Percentiles rank a stretch among this genome's conserved stretches.
Evolutionary conservation across 202 grass and related monocot genomes (phyloP).

Genomic region (Hordeum pubiflorum): DNA sequence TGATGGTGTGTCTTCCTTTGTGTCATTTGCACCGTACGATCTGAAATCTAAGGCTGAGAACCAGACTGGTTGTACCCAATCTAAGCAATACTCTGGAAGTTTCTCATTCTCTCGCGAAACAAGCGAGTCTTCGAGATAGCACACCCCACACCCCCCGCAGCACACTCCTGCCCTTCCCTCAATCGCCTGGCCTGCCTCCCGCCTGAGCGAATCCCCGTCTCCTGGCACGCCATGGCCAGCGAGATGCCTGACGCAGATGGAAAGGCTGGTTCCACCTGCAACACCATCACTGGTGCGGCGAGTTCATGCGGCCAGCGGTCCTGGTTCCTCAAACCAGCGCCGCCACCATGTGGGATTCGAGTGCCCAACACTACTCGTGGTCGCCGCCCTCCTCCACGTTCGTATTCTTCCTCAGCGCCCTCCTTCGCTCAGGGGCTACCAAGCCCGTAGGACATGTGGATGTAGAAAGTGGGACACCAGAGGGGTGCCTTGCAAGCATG

Average conservation of each 20-base stretch:
- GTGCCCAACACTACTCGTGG: not conserved
- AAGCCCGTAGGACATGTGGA: not conserved
- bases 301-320: too few species aligned
- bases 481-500: too few species aligned
- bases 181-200: not conserved
- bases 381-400: not conserved
- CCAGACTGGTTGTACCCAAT: too few species aligned
- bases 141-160: too few species aligned
- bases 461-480: too few species aligned
- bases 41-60: too few species aligned
- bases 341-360: not conserved
- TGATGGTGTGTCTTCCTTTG: too few species aligned
- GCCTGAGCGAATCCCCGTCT: not conserved
- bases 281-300: not conserved
- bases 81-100: too few species aligned
- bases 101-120: too few species aligned
- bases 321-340: constrained; percentile 4
- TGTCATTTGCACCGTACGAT: too few species aligned
- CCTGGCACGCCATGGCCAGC: not conserved
- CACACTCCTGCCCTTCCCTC: not conserved
- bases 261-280: constrained; percentile 14
- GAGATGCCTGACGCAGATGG: constrained; percentile 32
- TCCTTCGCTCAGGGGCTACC: constrained; percentile 42
- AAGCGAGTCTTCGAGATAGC: too few species aligned
- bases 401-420: constrained; percentile 16